Base-by-base conservation (phyloP, 306 rosid genomes). In the Lablab purpureus region DNA sequence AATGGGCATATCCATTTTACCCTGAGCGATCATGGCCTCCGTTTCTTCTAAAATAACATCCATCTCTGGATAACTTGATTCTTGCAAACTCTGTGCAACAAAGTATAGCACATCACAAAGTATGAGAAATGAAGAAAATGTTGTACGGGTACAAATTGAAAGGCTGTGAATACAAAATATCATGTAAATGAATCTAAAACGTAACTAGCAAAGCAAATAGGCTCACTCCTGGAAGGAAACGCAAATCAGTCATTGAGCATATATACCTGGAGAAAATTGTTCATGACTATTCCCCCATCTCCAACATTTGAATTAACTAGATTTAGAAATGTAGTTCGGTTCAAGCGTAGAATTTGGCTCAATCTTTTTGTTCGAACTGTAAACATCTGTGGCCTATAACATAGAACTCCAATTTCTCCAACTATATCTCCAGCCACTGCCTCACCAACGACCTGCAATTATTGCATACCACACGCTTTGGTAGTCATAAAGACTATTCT, bases 361-460 rank as follows among this genome's bases (percentile, higher is more conserved):
- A 94, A 70, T 75, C 92, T 81, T 75, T 85, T 92, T 6, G 95
- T 92, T 58, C 97, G 89, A 34, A 87, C 87, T 14, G 97, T 88
- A 69, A 87, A 88, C 32, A 75, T 34, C 27, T 94, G 97, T 14
- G 98, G 97, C 80, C 88, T 84, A 79, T 89, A 92, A 86, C 97
- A 89, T 28, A 92, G 82, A 79, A 91, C 92, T 17, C 97, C 97
- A 67, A 88, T 77, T 81, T 88, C 98, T 6, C 97, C 98, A 67
- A 88, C 52, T 12, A 91, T 45, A 36, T 91, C 89, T 73, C 95
- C 92, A 3, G 83, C 41, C 37, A 21, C 59, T 27, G 81, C 87
- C 82, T 83, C 93, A 47, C 89, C 86, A 66, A 91, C 81, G 6
- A 89, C 84, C 97, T 94, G 84, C 41, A 83, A 49, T 45, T 76